Base-by-base conservation (phyloP, 2,329 filamentous ascomycete species). In the Xylaria polymorpha region DNA sequence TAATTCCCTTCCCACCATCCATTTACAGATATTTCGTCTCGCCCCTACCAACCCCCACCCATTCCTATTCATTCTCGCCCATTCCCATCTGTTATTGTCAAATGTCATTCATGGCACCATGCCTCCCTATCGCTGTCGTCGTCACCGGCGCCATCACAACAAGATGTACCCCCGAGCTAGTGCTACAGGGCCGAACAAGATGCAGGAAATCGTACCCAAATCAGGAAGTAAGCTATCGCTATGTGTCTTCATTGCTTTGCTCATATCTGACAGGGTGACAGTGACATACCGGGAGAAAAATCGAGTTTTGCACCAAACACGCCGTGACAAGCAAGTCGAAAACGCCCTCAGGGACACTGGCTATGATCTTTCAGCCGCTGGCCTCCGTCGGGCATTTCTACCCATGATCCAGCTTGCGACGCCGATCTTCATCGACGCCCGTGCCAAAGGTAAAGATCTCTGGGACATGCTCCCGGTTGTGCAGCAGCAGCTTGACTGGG, bases 401-500 rank as follows among this genome's bases (percentile, higher is more conserved):
- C 50, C 22, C 35, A 65, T 69, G 62, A 66, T 69, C 14, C 56
- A 53, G 5, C 25, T 66, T 15, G 67, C 67, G 6, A 61, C 50
- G 0, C 67, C 56, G 4, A 58, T 69, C 18, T 56, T 56, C 43
- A 25, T 69, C 50, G 12, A 41, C 4, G 56, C n/a, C 9, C 56
- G 62, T 46, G 41, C 57, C 15, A 29, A 53, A 14, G 29, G 35
- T 3, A 9, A 58, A 20, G 35, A 48, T 48, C 61, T 69, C n/a
- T 65, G 67, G 62, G 67, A 69, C 22, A 60, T 66, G 50, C 62
- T 69, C 15, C 4, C 22, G 22, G 15, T 22, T 14, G 50, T 69
- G 15, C 15, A 66, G 43, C 9, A 12, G 14, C 15, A 66, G 43
- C 56, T 66, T n/a, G 48, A 57, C 6, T 69, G 62, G 67, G 67